Conservation (phyloP, 129 eudicot genomes). For the Lactuca sativa region DNA sequence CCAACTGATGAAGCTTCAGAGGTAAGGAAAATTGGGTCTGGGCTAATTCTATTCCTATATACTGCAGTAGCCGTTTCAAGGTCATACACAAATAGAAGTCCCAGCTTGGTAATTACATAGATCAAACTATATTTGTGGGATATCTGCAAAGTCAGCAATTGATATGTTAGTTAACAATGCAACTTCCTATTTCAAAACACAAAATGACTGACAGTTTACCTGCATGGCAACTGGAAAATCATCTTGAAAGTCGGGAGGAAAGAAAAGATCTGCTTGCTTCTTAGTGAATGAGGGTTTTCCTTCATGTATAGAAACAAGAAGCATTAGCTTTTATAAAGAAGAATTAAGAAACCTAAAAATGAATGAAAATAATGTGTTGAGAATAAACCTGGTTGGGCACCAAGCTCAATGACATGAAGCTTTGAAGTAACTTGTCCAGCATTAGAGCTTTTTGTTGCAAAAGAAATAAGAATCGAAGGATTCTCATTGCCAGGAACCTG, state of each 20-base stretch:
- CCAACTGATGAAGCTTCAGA: constrained; percentile 42
- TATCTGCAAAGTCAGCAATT: constrained; percentile 49
- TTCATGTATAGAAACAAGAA: constrained; percentile 29
- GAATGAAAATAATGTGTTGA: constrained; percentile 10
- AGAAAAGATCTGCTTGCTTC: constrained; percentile 95
- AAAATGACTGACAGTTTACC: constrained; percentile 39
- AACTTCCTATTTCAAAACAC: neutral
- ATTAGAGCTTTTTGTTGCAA: constrained; percentile 87
- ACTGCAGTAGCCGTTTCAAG: constrained; percentile 94
- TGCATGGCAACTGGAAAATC: constrained; percentile 99
- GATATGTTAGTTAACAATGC: constrained; percentile 12
- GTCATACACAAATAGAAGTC: constrained; percentile 90
- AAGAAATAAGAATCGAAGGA: constrained; percentile 82
- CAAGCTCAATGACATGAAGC: constrained; percentile 94
- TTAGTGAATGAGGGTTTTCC: constrained; percentile 87
- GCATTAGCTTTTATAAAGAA: constrained; percentile 13
- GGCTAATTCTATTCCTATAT: constrained; percentile 88
- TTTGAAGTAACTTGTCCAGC: constrained; percentile 91
- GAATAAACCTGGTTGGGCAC: constrained; percentile 89
- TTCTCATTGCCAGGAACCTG: constrained; percentile 97
- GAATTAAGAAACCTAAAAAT: neutral
- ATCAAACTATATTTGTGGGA: constrained; percentile 82
- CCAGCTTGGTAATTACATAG: constrained; percentile 90
- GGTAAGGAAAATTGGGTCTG: constrained; percentile 91
- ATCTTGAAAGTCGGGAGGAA: constrained; percentile 96